Percentiles rank a stretch among this genome's conserved stretches.
phyloP scores from a whole-genome alignment of 2,329 filamentous ascomycete genomes.

The Thermothelomyces thermophilus region DNA sequence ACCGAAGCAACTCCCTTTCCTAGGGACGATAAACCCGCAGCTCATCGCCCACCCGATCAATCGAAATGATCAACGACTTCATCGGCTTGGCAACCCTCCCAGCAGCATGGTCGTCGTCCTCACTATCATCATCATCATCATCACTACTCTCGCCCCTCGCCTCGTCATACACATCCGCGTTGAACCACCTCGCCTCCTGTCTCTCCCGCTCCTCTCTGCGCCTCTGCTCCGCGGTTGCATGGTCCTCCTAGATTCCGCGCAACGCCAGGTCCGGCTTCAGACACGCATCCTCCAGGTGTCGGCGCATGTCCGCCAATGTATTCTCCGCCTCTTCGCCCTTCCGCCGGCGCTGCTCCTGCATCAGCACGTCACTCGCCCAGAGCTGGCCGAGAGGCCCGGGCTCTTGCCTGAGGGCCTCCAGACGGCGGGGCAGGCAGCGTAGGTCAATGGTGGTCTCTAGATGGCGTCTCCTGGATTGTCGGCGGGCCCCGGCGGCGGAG shows the following conservation, averaged over 20 bases:
- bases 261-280: constrained; percentile 19
- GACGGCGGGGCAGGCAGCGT: constrained; percentile 15
- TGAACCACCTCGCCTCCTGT: constrained; percentile 12
- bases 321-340: constrained; percentile 11
- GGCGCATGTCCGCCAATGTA: constrained; percentile 16
- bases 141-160: not conserved
- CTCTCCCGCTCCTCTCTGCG: constrained; percentile 11
- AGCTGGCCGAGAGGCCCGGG: not conserved
- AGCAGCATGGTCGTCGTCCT: not conserved
- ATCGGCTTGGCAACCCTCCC: not conserved
- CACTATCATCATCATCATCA: not conserved
- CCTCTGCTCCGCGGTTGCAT: constrained; percentile 14
- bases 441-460: constrained; percentile 24
- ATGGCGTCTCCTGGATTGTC: constrained; percentile 6
- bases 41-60: constrained; percentile 7
- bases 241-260: constrained; percentile 22
- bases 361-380: constrained; percentile 18
- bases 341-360: constrained; percentile 15
- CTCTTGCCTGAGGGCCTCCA: not conserved
- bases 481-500: not conserved
- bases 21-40: constrained; percentile 14
- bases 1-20: not conserved
- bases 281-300: constrained; percentile 24
- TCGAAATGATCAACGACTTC: constrained; percentile 15
- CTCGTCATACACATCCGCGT: constrained; percentile 13